Evolutionary conservation across 2,329 filamentous ascomycete genomes (phyloP).

Genomic region (Sporothrix pallida): DNA sequence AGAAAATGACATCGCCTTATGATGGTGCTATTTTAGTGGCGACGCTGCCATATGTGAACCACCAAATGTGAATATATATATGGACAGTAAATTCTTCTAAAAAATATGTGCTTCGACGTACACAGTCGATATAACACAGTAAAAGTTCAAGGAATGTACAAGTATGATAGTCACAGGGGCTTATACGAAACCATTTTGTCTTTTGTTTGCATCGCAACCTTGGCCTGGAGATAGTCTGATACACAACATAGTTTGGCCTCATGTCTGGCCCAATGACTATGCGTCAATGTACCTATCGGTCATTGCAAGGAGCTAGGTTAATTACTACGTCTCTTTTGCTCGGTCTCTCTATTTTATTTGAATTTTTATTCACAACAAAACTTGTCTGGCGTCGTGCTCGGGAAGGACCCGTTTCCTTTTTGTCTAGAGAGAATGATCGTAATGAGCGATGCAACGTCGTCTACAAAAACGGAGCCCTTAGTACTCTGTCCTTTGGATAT

Average conservation of each 20-base stretch:
- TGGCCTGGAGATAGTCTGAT: neutral
- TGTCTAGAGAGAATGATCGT: neutral
- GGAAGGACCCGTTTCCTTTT: neutral
- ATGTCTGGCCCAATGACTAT: too few species aligned
- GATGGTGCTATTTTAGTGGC: too few species aligned
- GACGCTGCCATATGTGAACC: too few species aligned
- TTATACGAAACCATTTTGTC: neutral
- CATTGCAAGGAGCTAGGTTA: constrained; percentile 12
- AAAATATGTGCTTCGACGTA: too few species aligned
- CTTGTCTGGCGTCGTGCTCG: constrained; percentile 5
- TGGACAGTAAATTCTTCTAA: too few species aligned
- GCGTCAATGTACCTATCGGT: constrained; percentile 3
- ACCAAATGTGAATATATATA: too few species aligned
- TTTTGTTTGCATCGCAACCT: neutral
- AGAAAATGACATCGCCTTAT: too few species aligned
- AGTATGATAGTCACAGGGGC: neutral
- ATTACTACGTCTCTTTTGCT: neutral
- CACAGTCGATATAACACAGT: too few species aligned
- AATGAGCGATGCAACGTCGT: neutral
- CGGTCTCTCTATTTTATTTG: neutral
- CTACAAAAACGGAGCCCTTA: neutral
- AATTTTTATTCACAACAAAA: neutral
- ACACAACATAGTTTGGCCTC: neutral
- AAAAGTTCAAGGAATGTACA: too few species aligned
- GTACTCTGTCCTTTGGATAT: too few species aligned